phyloP scores from a whole-genome alignment of 169 alveolate species.

The Eimeria mitis region DNA sequence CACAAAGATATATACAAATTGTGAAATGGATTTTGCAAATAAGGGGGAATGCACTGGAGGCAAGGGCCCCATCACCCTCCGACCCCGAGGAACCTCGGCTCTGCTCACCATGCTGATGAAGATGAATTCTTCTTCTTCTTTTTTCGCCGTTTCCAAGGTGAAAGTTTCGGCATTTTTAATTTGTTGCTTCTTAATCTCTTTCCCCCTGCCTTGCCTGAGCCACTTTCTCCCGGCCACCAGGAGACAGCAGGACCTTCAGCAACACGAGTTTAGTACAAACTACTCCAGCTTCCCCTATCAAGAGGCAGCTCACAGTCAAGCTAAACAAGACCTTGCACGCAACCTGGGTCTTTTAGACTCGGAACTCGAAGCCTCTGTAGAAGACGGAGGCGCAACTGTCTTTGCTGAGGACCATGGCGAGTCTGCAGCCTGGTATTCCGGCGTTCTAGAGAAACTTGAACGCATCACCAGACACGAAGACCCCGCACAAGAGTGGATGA shows the following conservation, averaged over 20 bases:
- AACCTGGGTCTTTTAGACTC: background rate
- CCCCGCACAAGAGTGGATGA: background rate
- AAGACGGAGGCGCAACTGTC: no score
- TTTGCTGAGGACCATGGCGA: background rate
- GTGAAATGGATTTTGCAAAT: slow-evolving; percentile 11
- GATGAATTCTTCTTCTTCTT: background rate
- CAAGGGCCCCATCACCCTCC: background rate
- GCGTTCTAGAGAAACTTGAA: slow-evolving; percentile 25
- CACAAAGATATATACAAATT: background rate
- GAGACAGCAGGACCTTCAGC: slow-evolving; percentile 52
- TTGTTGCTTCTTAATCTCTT: background rate
- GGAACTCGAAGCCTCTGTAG: background rate
- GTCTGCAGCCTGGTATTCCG: slow-evolving; percentile 8
- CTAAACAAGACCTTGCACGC: slow-evolving; percentile 25
- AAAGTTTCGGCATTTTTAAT: background rate
- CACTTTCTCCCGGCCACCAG: slow-evolving; percentile 29
- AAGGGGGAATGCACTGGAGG: background rate
- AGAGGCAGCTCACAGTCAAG: background rate
- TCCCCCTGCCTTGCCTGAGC: slow-evolving; percentile 3
- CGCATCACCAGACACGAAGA: slow-evolving; percentile 56
- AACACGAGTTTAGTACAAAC: background rate
- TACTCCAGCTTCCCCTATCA: background rate
- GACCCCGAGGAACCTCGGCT: background rate
- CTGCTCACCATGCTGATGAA: background rate
- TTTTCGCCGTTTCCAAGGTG: background rate